phyloP scores from a whole-genome alignment of 768 basidiomycete species.

The Rubroboletus pulcherrimus region DNA sequence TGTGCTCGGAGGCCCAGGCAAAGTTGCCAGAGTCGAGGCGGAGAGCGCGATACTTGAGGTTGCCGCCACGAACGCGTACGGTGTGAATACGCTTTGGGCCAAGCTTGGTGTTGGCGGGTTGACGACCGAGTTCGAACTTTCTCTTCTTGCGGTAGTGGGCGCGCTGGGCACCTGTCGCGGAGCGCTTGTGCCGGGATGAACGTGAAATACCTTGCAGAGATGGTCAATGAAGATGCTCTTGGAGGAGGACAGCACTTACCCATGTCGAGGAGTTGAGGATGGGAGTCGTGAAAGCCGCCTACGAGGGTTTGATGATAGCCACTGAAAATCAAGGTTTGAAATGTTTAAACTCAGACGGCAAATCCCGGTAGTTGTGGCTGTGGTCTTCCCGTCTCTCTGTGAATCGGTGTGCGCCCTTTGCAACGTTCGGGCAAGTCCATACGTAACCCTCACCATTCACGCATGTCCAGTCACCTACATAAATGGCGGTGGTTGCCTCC shows the following conservation, averaged over 20 bases:
- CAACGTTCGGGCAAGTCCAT: not conserved
- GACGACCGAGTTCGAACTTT: constrained; percentile 99
- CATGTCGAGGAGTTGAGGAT: constrained; percentile 73
- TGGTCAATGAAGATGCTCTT: constrained; percentile 6
- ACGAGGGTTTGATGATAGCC: constrained; percentile 53
- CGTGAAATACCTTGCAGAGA: constrained; percentile 83
- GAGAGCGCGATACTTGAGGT: constrained; percentile 91
- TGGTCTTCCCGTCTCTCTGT: not conserved
- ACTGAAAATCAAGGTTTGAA: constrained; percentile 37
- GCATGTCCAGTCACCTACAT: constrained; percentile 20
- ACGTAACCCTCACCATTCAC: constrained; percentile 11
- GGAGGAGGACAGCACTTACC: constrained; percentile 49
- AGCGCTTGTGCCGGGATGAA: constrained; percentile 95
- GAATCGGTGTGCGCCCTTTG: not conserved
- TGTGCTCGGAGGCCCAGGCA: constrained; percentile 95
- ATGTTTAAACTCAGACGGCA: constrained; percentile 28
- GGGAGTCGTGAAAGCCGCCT: constrained; percentile 26
- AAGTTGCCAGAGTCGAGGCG: constrained; percentile 97
- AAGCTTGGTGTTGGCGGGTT: constrained; percentile 95
- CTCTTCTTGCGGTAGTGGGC: constrained; percentile 99
- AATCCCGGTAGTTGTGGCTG: constrained; percentile 23
- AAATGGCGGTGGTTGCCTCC: constrained; percentile 20
- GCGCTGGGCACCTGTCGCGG: constrained; percentile 86
- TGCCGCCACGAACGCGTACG: constrained; percentile 94
- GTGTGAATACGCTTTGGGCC: constrained; percentile 93